These are phyloP conservation scores for Acer negundo DNA, from an alignment of 345 rosid genomes.

Conservation along the genomic window DNA sequence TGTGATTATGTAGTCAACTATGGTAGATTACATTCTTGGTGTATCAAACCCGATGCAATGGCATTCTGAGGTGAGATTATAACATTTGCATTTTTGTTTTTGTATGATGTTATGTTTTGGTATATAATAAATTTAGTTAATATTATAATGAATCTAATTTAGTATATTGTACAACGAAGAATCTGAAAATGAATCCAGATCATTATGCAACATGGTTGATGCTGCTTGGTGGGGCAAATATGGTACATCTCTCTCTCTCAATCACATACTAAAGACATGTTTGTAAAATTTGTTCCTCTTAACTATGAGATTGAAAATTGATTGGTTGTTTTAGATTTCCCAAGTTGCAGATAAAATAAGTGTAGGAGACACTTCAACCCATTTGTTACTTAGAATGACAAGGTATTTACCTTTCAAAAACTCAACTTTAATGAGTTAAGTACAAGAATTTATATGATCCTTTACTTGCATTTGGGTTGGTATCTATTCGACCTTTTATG, in stretches of 20 bases:
- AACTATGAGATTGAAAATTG: constrained; percentile 10
- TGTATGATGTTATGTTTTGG: background rate
- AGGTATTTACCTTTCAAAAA: constrained; percentile 45
- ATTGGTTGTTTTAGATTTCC: constrained; percentile 49
- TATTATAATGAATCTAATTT: too few relatives aligned
- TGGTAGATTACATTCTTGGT: constrained; percentile 84
- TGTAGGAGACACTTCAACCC: constrained; percentile 93
- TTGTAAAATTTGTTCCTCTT: background rate
- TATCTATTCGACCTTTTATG: constrained; percentile 4
- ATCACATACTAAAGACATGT: too few relatives aligned
- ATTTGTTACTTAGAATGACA: constrained; percentile 72
- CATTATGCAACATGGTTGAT: constrained; percentile 90
- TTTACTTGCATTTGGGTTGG: background rate
- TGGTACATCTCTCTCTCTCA: constrained; percentile 52
- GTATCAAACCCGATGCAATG: constrained; percentile 81
- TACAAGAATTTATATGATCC: background rate
- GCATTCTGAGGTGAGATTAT: constrained; percentile 67
- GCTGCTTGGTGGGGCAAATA: constrained; percentile 72
- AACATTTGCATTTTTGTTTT: background rate
- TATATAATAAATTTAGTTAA: too few relatives aligned
- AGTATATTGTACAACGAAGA: constrained; percentile 43
- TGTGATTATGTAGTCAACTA: constrained; percentile 53
- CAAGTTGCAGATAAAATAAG: constrained; percentile 70
- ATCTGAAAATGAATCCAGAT: constrained; percentile 72
- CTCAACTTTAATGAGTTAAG: constrained; percentile 1